Conservation (phyloP, 768 basidiomycete genomes). For the Sporobolomyces roseus region DNA sequence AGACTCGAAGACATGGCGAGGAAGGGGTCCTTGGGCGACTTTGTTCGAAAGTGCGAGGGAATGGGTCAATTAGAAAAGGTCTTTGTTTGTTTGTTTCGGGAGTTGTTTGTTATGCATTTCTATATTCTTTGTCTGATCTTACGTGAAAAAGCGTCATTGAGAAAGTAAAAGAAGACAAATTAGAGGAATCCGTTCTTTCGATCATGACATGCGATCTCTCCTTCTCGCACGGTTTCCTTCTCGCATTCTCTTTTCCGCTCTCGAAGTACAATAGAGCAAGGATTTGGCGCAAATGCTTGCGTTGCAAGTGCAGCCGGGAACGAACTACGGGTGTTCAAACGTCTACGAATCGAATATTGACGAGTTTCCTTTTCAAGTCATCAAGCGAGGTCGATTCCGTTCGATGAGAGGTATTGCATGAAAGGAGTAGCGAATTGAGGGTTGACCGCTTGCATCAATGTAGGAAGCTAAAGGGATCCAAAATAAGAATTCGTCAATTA, state of each 20-base stretch:
- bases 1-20: slow-evolving; percentile 61
- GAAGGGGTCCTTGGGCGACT: slow-evolving; percentile 88
- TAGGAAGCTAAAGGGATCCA: slow-evolving; percentile 19
- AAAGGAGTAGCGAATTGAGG: slow-evolving; percentile 36
- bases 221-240: too few species aligned
- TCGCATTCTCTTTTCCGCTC: too few species aligned
- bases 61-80: slow-evolving; percentile 40
- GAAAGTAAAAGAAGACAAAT: too few species aligned
- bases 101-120: too few species aligned
- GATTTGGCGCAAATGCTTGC: slow-evolving; percentile 1
- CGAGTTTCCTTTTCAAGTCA: not conserved
- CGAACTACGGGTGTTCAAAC: not conserved
- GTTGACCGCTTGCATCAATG: slow-evolving; percentile 32
- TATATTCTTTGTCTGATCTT: too few species aligned
- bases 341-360: too few species aligned
- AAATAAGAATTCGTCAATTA: not conserved
- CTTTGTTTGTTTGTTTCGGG: not conserved
- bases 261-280: not conserved
- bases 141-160: too few species aligned
- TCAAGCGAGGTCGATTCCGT: slow-evolving; percentile 26
- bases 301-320: slow-evolving; percentile 11
- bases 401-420: slow-evolving; percentile 28
- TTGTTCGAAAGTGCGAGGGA: slow-evolving; percentile 82
- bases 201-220: too few species aligned
- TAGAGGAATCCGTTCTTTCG: too few species aligned